These are phyloP conservation scores for Suillus paluster DNA, from an alignment of 768 basidiomycete species.

Conservation along the genomic window DNA sequence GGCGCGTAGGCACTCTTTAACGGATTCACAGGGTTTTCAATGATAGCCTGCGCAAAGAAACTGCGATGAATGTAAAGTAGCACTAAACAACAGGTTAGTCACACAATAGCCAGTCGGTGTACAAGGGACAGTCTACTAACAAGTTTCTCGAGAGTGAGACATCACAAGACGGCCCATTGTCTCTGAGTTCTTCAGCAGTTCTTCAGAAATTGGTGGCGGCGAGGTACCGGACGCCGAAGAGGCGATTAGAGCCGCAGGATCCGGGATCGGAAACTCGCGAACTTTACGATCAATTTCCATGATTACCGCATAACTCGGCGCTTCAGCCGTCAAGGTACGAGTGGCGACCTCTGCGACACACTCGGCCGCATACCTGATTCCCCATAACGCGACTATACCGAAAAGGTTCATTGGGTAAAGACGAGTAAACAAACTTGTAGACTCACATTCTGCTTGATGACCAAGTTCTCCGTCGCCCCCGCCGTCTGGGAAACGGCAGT, in stretches of 20 bases:
- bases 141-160: conserved; percentile 38
- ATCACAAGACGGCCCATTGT: conserved; percentile 47
- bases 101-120: neutral
- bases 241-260: conserved; percentile 43
- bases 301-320: conserved; percentile 65
- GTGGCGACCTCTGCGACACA: conserved; percentile 66
- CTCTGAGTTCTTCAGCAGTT: conserved; percentile 21
- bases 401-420: conserved; percentile 9
- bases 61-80: conserved; percentile 67
- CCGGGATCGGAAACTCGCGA: conserved; percentile 64
- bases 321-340: conserved; percentile 64
- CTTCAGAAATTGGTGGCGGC: conserved; percentile 15
- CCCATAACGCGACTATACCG: conserved; percentile 59
- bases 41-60: conserved; percentile 75
- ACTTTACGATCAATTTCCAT: conserved; percentile 73
- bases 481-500: conserved; percentile 60
- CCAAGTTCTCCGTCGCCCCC: conserved; percentile 26
- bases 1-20: conserved; percentile 66
- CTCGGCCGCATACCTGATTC: conserved; percentile 65
- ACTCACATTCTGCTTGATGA: conserved; percentile 29
- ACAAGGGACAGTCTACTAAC: conserved; percentile 30
- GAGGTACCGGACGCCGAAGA: conserved; percentile 37
- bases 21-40: conserved; percentile 68
- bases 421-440: conserved; percentile 12
- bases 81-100: conserved; percentile 37